Base-by-base conservation (phyloP, 2,329 filamentous ascomycete genomes). In the Xylariaceae sp. region DNA sequence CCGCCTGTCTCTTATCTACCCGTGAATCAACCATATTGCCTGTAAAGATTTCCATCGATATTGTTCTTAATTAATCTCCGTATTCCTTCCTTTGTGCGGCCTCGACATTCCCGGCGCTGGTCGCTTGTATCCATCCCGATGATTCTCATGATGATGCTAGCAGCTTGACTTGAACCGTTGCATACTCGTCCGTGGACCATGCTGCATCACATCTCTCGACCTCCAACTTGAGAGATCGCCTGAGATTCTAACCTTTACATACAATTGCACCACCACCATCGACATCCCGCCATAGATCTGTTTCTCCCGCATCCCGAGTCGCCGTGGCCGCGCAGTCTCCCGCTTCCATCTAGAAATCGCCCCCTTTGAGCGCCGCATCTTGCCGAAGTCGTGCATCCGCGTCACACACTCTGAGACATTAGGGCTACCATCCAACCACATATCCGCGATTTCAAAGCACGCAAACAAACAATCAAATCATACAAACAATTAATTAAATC, bases 61-160 rank as follows among this genome's bases (percentile, higher is more conserved):
- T 41, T 13, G 8, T 41, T 13, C 37, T 3, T 41, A 41, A 13
- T 41, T 41, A 41, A 41, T 41, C 11, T 10, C 11, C 8, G 37
- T 41, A 41, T 41, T 10, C 4, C 23, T 10, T 18, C 23, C 52
- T 15, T 10, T 41, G 3, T 17, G 18, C n/a, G 17, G 35, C 35
- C 34, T 9, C 48, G 15, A 50, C 17, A 18, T 47, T 47, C 11
- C 48, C 23, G 48, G 48, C 53, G 53, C 57, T 55, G 48, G 57
- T 39, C 39, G 56, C 58, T 56, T 51, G 23, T 55, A 34, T 41
- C 47, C 18, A 48, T 37, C 8, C 3, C 23, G 23, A 30, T 41
- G 8, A 41, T 41, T 13, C 37, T 23, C n/a, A 35, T 8, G 23
- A n/a, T 35, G 48, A 23, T 51, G 5, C 23, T 34, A n/a, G 23